Evolutionary conservation across 192 early-diverging fungal species (phyloP).

Genomic region (Coemansia sp.): DNA sequence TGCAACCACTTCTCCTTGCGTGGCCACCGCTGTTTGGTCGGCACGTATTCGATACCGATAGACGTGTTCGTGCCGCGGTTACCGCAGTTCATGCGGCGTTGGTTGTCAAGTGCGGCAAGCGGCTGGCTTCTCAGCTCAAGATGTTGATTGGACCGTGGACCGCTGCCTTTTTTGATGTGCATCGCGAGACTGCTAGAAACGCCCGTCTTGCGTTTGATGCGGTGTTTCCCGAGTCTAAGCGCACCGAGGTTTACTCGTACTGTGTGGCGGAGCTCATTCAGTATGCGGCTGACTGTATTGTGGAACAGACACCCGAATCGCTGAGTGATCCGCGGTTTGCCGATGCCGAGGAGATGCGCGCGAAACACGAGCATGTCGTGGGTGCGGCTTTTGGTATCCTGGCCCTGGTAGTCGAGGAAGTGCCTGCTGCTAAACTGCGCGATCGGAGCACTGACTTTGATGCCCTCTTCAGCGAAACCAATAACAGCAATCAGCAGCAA

Average conservation of each 20-base stretch:
- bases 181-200: conserved; percentile 69
- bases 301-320: conserved; percentile 78
- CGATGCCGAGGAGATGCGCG: conserved; percentile 37
- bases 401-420: conserved; percentile 35
- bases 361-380: conserved; percentile 45
- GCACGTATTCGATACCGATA: conserved; percentile 72
- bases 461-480: conserved; percentile 10
- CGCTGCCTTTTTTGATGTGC: conserved; percentile 76
- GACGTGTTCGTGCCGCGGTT: conserved; percentile 74
- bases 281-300: conserved; percentile 66
- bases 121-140: conserved; percentile 79
- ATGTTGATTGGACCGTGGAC: conserved; percentile 84
- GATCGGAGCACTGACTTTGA: conserved; percentile 45
- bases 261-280: conserved; percentile 73
- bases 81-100: conserved; percentile 68
- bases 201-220: conserved; percentile 60
- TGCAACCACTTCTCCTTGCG: conserved; percentile 43
- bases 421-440: conserved; percentile 9
- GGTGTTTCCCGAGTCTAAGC: conserved; percentile 81
- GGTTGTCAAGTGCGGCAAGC: conserved; percentile 66
- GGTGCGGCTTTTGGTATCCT: conserved; percentile 45
- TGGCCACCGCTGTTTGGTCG: conserved; percentile 37
- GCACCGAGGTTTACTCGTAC: conserved; percentile 71
- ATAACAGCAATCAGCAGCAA: conserved; percentile 1
- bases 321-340: conserved; percentile 62